Evolutionary conservation across 106 monocot genomes (phyloP), one percentile per base, ranked within the genome.

Genomic region (Phalaenopsis aphrodite): DNA sequence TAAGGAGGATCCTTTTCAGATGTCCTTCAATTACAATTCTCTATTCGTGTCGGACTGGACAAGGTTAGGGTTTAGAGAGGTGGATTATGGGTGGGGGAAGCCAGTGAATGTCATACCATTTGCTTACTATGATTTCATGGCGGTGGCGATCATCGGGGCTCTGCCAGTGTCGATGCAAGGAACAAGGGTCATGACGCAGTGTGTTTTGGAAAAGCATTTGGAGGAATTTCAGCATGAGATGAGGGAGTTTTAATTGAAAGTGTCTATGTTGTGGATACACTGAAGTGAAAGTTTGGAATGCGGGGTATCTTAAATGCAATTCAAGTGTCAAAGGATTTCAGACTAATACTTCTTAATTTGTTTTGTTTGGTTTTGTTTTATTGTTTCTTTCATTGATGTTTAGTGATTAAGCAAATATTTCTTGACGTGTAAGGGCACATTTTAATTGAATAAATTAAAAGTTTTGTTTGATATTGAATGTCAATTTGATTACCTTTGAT

Each of bases 31-130:
- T 0, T 84, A 85, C 19, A 77, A 81, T 10, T 84, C 81, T 2
- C 15, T 90, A 76, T 85, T 87, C 36, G 83, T 90, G 4, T 90
- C 90, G 17, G 90, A 90, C 11, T 90, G 90, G 90, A 87, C 83
- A 0, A 37, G 85, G 74, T 8, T 90, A 43, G 90, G 90, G 30
- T 90, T 90, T 71, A 46, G 48, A 3, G 87, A 90, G 85, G 85
- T 80, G 12, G 90, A 90, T 42, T 90, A 87, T 43, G 90, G 90
- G 17, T 90, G 90, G 90, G 90, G 90, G 1, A n/a, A 42, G 42
- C 85, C 90, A 30, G 38, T 84, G 42, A 81, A 87, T 21, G 83
- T 87, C 5, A 65, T 87, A 8, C 90, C 90, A 0, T 85, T 87
- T 43, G 58, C 83, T 8, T 85, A 85, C 72, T 43, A 41, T 42